Conservation (phyloP, 179 eudicot genomes). For the Beta lomatogona region DNA sequence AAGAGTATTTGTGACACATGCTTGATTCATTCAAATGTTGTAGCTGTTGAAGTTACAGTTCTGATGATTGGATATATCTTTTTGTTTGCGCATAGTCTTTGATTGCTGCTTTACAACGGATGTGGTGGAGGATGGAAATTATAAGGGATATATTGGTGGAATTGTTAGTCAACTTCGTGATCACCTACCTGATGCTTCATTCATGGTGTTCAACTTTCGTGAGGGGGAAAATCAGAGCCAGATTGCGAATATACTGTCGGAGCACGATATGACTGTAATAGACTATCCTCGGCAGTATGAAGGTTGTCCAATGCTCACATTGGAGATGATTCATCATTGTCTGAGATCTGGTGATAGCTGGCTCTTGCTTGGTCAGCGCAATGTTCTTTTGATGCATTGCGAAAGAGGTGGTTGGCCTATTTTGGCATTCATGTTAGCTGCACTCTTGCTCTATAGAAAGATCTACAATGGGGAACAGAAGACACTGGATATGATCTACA, state of each 20-base stretch:
- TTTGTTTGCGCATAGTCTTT: slow-evolving; percentile 50
- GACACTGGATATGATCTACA: slow-evolving; percentile 72
- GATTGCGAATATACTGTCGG: slow-evolving; percentile 49
- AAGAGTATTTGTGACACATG: not conserved
- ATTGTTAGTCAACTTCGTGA: slow-evolving; percentile 57
- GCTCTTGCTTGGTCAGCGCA: slow-evolving; percentile 68
- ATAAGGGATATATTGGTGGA: slow-evolving; percentile 54
- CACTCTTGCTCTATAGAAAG: slow-evolving; percentile 65
- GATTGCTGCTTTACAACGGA: slow-evolving; percentile 80
- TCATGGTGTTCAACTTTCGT: slow-evolving; percentile 68
- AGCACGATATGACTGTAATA: slow-evolving; percentile 71
- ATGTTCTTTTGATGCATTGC: slow-evolving; percentile 75
- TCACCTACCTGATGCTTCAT: slow-evolving; percentile 63
- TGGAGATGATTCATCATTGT: slow-evolving; percentile 81
- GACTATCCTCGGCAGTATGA: slow-evolving; percentile 73
- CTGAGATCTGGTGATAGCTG: slow-evolving; percentile 76
- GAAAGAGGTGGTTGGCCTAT: slow-evolving; percentile 76
- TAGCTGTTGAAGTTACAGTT: not conserved
- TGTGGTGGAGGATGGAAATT: slow-evolving; percentile 56
- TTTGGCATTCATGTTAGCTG: slow-evolving; percentile 77
- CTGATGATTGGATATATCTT: slow-evolving; percentile 2
- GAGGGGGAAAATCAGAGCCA: slow-evolving; percentile 62
- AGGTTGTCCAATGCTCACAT: slow-evolving; percentile 60
- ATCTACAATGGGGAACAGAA: slow-evolving; percentile 62
- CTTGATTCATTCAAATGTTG: slow-evolving; percentile 13